A percentile compares a stretch with the other conserved stretches of the same genome.
Conservation (phyloP, 768 basidiomycete species). For the Pleurotus cornucopiae region DNA sequence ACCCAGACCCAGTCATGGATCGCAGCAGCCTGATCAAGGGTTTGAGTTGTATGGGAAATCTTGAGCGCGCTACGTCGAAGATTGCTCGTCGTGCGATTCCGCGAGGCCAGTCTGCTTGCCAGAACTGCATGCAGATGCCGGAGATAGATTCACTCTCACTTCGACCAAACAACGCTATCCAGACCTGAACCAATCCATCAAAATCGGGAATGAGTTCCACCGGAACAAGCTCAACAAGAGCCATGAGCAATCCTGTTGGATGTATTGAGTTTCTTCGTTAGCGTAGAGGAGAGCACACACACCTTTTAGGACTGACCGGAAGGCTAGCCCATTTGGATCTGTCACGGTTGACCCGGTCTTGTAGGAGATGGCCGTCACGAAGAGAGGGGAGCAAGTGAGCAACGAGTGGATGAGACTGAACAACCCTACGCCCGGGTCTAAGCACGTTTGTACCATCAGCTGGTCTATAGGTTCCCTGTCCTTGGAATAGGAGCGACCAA, state of each 20-base stretch:
- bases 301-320: conserved; percentile 86
- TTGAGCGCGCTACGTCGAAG: conserved; percentile 75
- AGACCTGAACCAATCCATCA: conserved; percentile 65
- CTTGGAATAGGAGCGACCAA: conserved; percentile 44
- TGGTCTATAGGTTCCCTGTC: conserved; percentile 52
- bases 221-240: conserved; percentile 67
- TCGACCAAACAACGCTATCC: conserved; percentile 77
- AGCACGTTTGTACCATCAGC: conserved; percentile 54
- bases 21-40: conserved; percentile 70
- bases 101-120: conserved; percentile 71
- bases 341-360: conserved; percentile 62
- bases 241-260: conserved; percentile 67
- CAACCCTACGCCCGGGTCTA: conserved; percentile 57
- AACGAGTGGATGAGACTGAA: conserved; percentile 54
- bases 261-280: not conserved
- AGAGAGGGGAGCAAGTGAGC: conserved; percentile 68
- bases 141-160: conserved; percentile 63
- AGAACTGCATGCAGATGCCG: conserved; percentile 76
- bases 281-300: conserved; percentile 10
- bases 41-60: conserved; percentile 78
- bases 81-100: conserved; percentile 70
- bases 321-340: conserved; percentile 75
- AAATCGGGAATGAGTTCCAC: conserved; percentile 79
- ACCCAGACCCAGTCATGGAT: conserved; percentile 73
- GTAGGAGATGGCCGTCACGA: conserved; percentile 72